Conservation (phyloP, 352 stramenopile species). For the Globisporangium cystogenes region DNA sequence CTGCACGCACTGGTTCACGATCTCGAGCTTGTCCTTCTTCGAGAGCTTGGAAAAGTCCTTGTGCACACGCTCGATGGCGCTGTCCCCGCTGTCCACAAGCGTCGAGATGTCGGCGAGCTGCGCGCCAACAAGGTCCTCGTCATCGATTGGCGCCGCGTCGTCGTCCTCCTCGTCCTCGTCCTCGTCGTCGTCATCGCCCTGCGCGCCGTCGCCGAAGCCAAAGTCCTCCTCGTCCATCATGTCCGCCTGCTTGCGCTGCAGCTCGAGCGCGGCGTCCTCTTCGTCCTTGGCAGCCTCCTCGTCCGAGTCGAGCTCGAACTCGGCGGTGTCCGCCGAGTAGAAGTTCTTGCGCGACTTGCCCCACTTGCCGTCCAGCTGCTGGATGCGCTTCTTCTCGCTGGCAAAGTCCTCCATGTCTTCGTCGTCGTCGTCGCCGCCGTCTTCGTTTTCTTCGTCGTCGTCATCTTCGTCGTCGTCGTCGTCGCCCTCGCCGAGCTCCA, state of each 20-base stretch:
- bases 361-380: constrained; percentile 81
- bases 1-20: constrained; percentile 71
- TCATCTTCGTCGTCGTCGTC: constrained; percentile 33
- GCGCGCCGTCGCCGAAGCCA: constrained; percentile 35
- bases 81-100: constrained; percentile 42
- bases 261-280: constrained; percentile 74
- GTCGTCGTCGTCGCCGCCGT: constrained; percentile 36
- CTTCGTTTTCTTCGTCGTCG: constrained; percentile 23
- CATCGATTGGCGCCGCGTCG: constrained; percentile 25
- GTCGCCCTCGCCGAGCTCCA: constrained; percentile 47
- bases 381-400: constrained; percentile 60
- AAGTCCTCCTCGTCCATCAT: constrained; percentile 88
- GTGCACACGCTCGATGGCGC: constrained; percentile 60
- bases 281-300: constrained; percentile 78
- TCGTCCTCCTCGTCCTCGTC: constrained; percentile 28
- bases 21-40: constrained; percentile 84
- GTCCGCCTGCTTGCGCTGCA: constrained; percentile 78
- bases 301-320: constrained; percentile 78
- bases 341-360: constrained; percentile 84
- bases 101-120: constrained; percentile 74
- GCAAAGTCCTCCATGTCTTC: constrained; percentile 51
- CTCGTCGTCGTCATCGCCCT: constrained; percentile 25
- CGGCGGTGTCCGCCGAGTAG: constrained; percentile 80
- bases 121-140: constrained; percentile 62
- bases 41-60: constrained; percentile 84